Percentiles rank a stretch among this genome's conserved stretches.
phyloP scores from a whole-genome alignment of 495 filamentous ascomycete genomes.

The Mytilinidion resinicola region DNA sequence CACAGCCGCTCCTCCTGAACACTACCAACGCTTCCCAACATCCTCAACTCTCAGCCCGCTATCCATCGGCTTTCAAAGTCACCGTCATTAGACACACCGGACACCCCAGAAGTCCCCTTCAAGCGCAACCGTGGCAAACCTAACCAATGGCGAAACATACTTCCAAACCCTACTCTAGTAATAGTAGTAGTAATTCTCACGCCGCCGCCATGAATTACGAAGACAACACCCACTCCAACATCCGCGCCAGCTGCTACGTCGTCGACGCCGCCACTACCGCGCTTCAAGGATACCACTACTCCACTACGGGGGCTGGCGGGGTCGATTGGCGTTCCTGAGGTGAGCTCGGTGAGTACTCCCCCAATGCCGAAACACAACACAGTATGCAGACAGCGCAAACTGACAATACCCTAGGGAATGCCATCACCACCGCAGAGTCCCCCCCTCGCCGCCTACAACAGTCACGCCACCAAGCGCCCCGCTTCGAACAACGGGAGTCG shows the following conservation, averaged over 20 bases:
- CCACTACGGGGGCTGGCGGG: slow-evolving; percentile 79
- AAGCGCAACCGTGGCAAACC: slow-evolving; percentile 36
- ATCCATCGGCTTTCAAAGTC: no score
- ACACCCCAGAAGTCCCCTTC: background rate
- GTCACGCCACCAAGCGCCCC: slow-evolving; percentile 43
- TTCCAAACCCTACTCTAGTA: slow-evolving; percentile 53
- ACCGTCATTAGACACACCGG: no score
- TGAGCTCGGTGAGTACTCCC: slow-evolving; percentile 51
- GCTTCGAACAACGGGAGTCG: slow-evolving; percentile 5
- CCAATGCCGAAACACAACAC: background rate
- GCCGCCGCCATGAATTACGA: slow-evolving; percentile 43
- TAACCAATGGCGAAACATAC: slow-evolving; percentile 35
- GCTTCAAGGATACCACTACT: slow-evolving; percentile 86
- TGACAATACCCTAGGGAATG: slow-evolving; percentile 42
- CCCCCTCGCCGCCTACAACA: slow-evolving; percentile 61
- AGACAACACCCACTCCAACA: slow-evolving; percentile 43
- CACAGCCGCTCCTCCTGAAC: no score
- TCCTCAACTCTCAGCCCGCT: no score
- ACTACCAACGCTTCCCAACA: no score
- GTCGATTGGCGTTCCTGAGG: slow-evolving; percentile 98
- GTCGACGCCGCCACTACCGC: slow-evolving; percentile 48
- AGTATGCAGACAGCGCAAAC: background rate
- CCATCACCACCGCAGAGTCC: slow-evolving; percentile 74
- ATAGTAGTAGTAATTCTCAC: slow-evolving; percentile 66
- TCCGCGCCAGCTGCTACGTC: slow-evolving; percentile 81